A percentile compares a stretch with the other conserved stretches of the same genome.
phyloP scores from a whole-genome alignment of 148 eudicot genomes.

The Cornus florida region DNA sequence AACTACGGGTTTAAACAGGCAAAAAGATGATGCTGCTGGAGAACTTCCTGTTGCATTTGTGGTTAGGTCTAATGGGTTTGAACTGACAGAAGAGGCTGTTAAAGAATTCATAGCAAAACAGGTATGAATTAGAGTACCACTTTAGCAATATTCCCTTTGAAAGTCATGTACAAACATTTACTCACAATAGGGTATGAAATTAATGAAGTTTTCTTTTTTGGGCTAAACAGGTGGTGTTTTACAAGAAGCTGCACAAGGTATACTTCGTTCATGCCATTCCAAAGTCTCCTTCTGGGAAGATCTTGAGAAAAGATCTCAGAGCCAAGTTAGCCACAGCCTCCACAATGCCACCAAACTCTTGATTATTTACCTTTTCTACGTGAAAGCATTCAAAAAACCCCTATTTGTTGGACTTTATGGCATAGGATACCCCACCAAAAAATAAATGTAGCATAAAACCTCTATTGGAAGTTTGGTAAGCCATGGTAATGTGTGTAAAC shows the following conservation, averaged over 20 bases:
- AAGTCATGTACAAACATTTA: too few relatives aligned
- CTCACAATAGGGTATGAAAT: too few relatives aligned
- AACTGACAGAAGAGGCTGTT: conserved; percentile 69
- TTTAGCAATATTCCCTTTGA: too few relatives aligned
- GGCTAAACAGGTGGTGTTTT: conserved; percentile 61
- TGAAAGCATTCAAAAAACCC: too few relatives aligned
- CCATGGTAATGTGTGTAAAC: too few relatives aligned
- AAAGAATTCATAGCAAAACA: conserved; percentile 79
- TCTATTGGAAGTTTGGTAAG: too few relatives aligned
- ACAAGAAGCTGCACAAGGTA: conserved; percentile 84
- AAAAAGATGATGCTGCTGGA: conserved; percentile 84
- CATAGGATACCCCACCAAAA: too few relatives aligned
- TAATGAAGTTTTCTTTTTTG: neutral
- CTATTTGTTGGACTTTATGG: too few relatives aligned
- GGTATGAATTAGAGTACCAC: conserved; percentile 28
- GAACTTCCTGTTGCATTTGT: conserved; percentile 94
- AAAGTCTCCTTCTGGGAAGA: conserved; percentile 84
- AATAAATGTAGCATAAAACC: too few relatives aligned
- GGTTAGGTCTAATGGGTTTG: conserved; percentile 60
- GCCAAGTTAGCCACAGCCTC: conserved; percentile 40
- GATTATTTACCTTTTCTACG: too few relatives aligned
- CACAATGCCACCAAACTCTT: too few relatives aligned
- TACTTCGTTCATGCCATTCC: conserved; percentile 75
- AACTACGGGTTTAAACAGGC: neutral
- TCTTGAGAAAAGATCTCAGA: conserved; percentile 77